Evolutionary conservation across 2,329 filamentous ascomycete genomes (phyloP).

Genomic region (Botryotinia narcissicola): DNA sequence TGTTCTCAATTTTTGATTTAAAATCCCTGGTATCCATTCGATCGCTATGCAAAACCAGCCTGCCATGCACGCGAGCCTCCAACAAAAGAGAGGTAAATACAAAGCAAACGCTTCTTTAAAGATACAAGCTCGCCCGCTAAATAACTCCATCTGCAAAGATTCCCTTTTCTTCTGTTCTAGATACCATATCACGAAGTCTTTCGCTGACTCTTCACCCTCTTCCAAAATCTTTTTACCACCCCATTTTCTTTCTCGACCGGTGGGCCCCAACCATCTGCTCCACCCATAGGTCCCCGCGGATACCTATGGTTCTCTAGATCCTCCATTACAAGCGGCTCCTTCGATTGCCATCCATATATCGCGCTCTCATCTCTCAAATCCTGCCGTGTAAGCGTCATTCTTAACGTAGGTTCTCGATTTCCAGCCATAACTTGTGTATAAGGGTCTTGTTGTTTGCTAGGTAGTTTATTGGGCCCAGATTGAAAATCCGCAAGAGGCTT

Average conservation of each 20-base stretch:
- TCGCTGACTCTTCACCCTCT: slow-evolving; percentile 47
- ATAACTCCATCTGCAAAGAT: slow-evolving; percentile 13
- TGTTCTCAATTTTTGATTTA: not conserved
- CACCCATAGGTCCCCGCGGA: slow-evolving; percentile 39
- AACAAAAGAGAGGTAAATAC: slow-evolving; percentile 1
- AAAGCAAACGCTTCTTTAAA: not conserved
- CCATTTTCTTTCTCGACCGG: slow-evolving; percentile 48
- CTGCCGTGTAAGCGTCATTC: slow-evolving; percentile 90
- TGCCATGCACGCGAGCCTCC: not conserved
- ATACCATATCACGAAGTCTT: slow-evolving; percentile 24
- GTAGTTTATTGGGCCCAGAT: slow-evolving; percentile 32
- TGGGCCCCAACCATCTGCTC: slow-evolving; percentile 42
- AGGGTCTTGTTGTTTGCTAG: slow-evolving; percentile 37
- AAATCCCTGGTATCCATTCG: not conserved
- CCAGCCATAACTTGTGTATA: slow-evolving; percentile 53
- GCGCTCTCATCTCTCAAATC: slow-evolving; percentile 76
- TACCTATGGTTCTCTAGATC: slow-evolving; percentile 54
- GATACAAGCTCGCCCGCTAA: slow-evolving; percentile 17
- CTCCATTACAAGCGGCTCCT: slow-evolving; percentile 55
- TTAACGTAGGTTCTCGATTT: slow-evolving; percentile 87
- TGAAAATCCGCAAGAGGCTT: slow-evolving; percentile 42
- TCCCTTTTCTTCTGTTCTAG: not conserved
- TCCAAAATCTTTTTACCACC: slow-evolving; percentile 63
- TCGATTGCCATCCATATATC: slow-evolving; percentile 66
- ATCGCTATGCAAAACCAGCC: not conserved